These are phyloP conservation scores for Carex scoparia DNA, from an alignment of 176 grass and related monocot species.

Conservation along the genomic window DNA sequence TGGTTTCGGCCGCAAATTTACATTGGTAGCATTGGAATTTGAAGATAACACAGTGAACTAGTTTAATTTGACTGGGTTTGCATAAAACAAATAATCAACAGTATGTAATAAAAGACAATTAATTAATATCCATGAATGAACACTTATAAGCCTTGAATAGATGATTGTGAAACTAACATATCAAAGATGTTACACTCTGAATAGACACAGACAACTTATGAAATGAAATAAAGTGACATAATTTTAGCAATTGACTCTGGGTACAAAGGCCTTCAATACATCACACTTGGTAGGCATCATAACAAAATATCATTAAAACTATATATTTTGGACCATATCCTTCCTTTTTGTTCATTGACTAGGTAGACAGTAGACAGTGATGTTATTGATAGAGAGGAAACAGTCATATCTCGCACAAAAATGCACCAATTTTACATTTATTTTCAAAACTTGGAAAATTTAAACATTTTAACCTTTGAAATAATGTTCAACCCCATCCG, in stretches of 20 bases:
- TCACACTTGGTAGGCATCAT: not conserved
- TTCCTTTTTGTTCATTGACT: slow-evolving; percentile 9
- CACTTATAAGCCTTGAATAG: not conserved
- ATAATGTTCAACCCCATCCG: not conserved
- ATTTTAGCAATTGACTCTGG: not conserved
- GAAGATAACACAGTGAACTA: not conserved
- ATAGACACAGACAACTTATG: not conserved
- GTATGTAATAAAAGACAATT: not conserved
- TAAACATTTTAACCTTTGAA: not conserved
- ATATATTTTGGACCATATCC: not conserved
- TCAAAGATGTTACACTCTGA: not conserved
- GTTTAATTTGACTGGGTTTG: not conserved
- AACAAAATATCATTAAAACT: not conserved
- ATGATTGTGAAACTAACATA: not conserved
- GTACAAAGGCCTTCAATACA: not conserved
- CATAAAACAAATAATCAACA: not conserved
- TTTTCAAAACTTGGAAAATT: not conserved
- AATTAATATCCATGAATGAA: not conserved
- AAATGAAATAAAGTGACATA: slow-evolving; percentile 14
- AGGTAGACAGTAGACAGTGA: slow-evolving; percentile 12
- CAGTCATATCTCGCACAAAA: not conserved
- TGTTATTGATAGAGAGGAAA: not conserved
- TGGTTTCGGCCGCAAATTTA: not conserved
- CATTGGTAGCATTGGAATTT: not conserved
- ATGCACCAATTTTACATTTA: slow-evolving; percentile 12